Conservation (phyloP, 768 basidiomycete species). For the Pleurotus tuber-regium region DNA sequence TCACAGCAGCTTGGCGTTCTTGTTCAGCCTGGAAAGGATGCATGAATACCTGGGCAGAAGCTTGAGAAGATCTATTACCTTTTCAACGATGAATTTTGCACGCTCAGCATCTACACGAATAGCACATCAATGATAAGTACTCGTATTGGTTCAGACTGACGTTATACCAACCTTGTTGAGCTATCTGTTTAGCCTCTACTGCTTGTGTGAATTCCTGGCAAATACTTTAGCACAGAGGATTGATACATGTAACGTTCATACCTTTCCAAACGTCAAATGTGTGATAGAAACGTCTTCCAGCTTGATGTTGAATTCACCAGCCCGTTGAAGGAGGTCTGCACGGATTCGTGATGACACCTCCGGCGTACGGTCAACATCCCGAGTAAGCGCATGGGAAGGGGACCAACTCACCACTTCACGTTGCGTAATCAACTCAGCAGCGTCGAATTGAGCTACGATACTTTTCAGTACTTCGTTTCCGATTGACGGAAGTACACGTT, state of each 20-base stretch:
- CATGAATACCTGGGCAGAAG: constrained; percentile 3
- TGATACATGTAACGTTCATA: constrained; percentile 24
- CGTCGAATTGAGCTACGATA: constrained; percentile 98
- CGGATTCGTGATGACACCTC: constrained; percentile 91
- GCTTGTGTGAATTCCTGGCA: constrained; percentile 90
- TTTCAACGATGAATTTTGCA: constrained; percentile 99
- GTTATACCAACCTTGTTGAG: constrained; percentile 88
- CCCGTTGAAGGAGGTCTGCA: constrained; percentile 87
- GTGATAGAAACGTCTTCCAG: constrained; percentile 98
- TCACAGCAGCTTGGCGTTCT: constrained; percentile 97
- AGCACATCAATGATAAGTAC: too few species aligned
- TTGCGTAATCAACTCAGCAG: constrained; percentile 94
- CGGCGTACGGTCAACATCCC: background rate
- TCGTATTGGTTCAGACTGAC: background rate
- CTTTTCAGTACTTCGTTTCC: constrained; percentile 98
- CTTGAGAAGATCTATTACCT: constrained; percentile 44
- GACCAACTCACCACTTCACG: constrained; percentile 80
- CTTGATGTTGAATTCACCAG: constrained; percentile 93
- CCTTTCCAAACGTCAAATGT: constrained; percentile 86
- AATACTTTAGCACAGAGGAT: background rate
- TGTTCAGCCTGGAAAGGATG: constrained; percentile 78
- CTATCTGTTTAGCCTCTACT: constrained; percentile 99
- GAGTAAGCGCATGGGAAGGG: background rate
- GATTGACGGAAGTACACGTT: constrained; percentile 95
- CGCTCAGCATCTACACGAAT: constrained; percentile 97